These are phyloP conservation scores for Beta vulgaris DNA, from an alignment of 148 eudicot species.

Conservation along the genomic window DNA sequence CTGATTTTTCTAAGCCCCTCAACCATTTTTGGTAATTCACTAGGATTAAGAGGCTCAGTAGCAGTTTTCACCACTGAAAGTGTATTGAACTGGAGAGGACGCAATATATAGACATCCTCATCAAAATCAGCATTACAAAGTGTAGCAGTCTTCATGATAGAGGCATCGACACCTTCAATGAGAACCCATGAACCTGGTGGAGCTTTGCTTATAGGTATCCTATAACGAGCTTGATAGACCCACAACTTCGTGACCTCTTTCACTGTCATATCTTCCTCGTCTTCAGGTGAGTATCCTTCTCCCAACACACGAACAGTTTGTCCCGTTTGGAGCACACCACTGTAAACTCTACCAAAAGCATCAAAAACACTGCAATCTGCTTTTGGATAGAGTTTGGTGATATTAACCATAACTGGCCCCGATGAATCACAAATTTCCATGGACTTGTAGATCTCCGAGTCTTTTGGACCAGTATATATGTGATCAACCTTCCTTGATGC, in stretches of 20 bases:
- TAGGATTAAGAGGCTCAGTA: conserved; percentile 97
- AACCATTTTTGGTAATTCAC: conserved; percentile 98
- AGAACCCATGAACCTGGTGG: conserved; percentile 99
- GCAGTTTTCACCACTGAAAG: conserved; percentile 99
- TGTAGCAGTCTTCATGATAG: conserved; percentile 98
- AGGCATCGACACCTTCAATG: conserved; percentile 99
- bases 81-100: conserved; percentile 94
- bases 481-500: conserved; percentile 81
- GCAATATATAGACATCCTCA: conserved; percentile 87
- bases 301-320: conserved; percentile 92
- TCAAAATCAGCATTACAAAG: conserved; percentile 67
- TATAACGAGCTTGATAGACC: conserved; percentile 97
- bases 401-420: conserved; percentile 90
- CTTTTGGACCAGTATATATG: conserved; percentile 83
- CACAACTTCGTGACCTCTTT: conserved; percentile 97
- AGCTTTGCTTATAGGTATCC: conserved; percentile 90
- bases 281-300: conserved; percentile 99
- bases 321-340: conserved; percentile 85
- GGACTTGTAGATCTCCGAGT: conserved; percentile 65
- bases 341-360: conserved; percentile 99
- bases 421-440: conserved; percentile 85
- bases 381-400: conserved; percentile 92
- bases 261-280: conserved; percentile 98
- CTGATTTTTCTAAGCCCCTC: conserved; percentile 98
- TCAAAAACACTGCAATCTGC: conserved; percentile 98